Percentiles rank a stretch among this genome's conserved stretches.
phyloP scores from a whole-genome alignment of 768 basidiomycete genomes.

The Termitomyces sp. region DNA sequence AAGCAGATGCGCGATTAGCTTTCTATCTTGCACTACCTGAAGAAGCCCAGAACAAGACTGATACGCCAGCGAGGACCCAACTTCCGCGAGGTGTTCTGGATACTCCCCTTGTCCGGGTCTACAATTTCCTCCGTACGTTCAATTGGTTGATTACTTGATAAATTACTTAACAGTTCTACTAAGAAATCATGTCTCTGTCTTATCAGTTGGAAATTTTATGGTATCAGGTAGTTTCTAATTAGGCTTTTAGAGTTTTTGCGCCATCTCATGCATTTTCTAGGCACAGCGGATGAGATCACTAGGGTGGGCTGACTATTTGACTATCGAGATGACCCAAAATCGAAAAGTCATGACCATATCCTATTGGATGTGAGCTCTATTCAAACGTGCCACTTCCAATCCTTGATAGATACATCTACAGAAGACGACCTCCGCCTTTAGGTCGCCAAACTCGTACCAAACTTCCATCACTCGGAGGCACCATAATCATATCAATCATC shows the following conservation, averaged over 20 bases:
- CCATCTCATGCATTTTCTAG: slow-evolving; percentile 24
- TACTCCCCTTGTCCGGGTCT: slow-evolving; percentile 78
- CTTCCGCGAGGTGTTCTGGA: slow-evolving; percentile 64
- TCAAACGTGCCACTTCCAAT: not conserved
- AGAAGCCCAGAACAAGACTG: slow-evolving; percentile 31
- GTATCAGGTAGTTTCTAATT: slow-evolving; percentile 47
- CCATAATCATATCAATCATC: slow-evolving; percentile 65
- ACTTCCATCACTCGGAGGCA: slow-evolving; percentile 63
- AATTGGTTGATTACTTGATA: not conserved
- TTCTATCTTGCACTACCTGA: slow-evolving; percentile 52
- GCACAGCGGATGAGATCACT: slow-evolving; percentile 74
- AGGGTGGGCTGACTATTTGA: slow-evolving; percentile 80
- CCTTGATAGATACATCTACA: slow-evolving; percentile 7
- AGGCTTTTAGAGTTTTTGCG: not conserved
- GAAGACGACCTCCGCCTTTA: slow-evolving; percentile 22
- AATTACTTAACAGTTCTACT: not conserved
- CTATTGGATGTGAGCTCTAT: slow-evolving; percentile 78
- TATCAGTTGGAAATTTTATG: slow-evolving; percentile 90
- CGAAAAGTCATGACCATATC: slow-evolving; percentile 62
- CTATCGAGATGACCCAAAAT: slow-evolving; percentile 62
- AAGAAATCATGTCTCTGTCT: slow-evolving; percentile 87
- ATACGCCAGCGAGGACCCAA: slow-evolving; percentile 40
- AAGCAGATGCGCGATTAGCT: slow-evolving; percentile 63
- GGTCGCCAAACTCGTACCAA: slow-evolving; percentile 30
- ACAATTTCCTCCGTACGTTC: slow-evolving; percentile 81